Evolutionary conservation across 148 eudicot genomes (phyloP).

Genomic region (Persicaria tinctoria): DNA sequence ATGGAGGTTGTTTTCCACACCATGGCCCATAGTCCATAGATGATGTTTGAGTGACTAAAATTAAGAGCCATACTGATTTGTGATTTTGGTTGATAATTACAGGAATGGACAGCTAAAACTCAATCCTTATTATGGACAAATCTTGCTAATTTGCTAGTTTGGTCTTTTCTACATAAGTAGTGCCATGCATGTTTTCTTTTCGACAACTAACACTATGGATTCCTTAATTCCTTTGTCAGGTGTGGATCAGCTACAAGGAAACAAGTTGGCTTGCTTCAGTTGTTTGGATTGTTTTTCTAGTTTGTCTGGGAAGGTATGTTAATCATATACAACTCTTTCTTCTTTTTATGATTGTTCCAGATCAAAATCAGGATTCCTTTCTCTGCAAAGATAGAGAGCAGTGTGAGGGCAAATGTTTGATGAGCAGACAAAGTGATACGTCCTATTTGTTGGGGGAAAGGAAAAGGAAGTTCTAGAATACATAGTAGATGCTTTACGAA

Average conservation of each 20-base stretch:
- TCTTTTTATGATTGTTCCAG: not conserved
- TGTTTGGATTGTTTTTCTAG: slow-evolving; percentile 52
- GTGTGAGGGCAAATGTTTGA: not conserved
- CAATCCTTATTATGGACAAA: not conserved
- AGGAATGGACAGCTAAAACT: not conserved
- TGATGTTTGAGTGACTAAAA: not conserved
- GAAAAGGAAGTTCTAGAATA: not conserved
- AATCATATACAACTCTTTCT: not conserved
- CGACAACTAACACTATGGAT: no score
- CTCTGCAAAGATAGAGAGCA: not conserved
- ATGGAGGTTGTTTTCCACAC: not conserved
- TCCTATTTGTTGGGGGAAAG: not conserved
- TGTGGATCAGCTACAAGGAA: slow-evolving; percentile 81
- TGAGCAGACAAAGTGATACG: no score
- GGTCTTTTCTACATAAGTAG: not conserved
- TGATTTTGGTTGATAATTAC: not conserved
- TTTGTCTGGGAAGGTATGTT: slow-evolving; percentile 73
- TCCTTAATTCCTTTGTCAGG: slow-evolving; percentile 24
- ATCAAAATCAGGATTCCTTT: no score
- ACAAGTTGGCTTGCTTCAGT: slow-evolving; percentile 45
- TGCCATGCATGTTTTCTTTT: no score
- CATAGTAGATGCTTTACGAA: no score
- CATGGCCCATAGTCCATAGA: no score
- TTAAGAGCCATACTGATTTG: not conserved
- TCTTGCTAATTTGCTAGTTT: not conserved